Evolutionary conservation across 306 rosid genomes (phyloP).

Genomic region (Luffa acutangula): DNA sequence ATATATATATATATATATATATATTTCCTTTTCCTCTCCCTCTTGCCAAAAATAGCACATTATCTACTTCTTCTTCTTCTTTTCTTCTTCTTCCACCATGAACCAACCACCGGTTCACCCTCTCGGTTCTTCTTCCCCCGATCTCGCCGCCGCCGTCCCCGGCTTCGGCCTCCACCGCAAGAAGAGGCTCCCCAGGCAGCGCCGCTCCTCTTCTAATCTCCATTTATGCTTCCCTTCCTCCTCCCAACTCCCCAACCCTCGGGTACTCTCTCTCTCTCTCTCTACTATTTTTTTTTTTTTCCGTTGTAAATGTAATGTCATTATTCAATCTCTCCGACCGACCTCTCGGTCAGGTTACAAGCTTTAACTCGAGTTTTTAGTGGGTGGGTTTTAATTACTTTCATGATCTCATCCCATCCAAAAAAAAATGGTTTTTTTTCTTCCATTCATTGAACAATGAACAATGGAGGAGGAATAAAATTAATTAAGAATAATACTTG

Average conservation of each 20-base stretch:
- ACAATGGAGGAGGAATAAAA: too few species aligned
- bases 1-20: too few species aligned
- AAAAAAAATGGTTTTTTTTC: too few species aligned
- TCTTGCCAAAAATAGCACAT: not conserved
- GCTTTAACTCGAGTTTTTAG: too few species aligned
- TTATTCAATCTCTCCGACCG: too few species aligned
- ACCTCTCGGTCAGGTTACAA: too few species aligned
- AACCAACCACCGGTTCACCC: not conserved
- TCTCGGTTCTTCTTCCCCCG: not conserved
- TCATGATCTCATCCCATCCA: too few species aligned
- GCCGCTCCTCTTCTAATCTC: constrained; percentile 38
- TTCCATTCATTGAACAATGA: too few species aligned
- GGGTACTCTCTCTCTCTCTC: constrained; percentile 24
- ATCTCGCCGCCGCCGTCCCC: not conserved
- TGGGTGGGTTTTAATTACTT: too few species aligned
- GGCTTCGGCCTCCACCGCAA: constrained; percentile 35
- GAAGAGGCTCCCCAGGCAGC: constrained; percentile 61
- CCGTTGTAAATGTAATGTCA: too few species aligned
- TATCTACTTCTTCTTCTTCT: too few species aligned
- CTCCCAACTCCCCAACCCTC: constrained; percentile 39
- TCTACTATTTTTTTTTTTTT: not conserved
- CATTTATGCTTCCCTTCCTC: constrained; percentile 21
- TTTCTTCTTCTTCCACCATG: not conserved
- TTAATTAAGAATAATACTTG: too few species aligned
- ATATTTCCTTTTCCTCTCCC: not conserved